phyloP scores from a whole-genome alignment of 108 stramenopile genomes.

The Aureococcus anophagefferens region DNA sequence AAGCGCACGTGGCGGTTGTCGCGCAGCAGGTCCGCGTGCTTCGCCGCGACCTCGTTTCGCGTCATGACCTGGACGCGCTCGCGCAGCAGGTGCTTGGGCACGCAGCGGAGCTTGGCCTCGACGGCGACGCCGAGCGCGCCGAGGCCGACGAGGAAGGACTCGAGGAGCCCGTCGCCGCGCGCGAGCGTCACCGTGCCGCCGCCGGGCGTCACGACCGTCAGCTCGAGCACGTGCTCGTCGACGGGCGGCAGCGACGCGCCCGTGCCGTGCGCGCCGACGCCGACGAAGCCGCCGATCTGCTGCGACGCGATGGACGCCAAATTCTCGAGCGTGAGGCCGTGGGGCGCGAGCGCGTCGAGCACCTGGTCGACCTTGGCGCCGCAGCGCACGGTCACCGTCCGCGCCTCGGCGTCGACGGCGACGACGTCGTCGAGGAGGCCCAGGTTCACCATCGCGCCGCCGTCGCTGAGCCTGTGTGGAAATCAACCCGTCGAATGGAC shows the following conservation, averaged over 20 bases:
- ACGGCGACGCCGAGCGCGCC: slow-evolving; percentile 90
- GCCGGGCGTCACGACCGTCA: slow-evolving; percentile 83
- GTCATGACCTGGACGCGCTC: slow-evolving; percentile 81
- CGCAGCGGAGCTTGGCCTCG: slow-evolving; percentile 53
- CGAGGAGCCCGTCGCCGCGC: slow-evolving; percentile 13
- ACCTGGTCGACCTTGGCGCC: slow-evolving; percentile 79
- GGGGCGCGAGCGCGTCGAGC: slow-evolving; percentile 25
- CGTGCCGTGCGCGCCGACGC: slow-evolving; percentile 93
- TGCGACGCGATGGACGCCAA: slow-evolving; percentile 92
- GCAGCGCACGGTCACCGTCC: slow-evolving; percentile 80
- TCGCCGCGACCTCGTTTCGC: slow-evolving; percentile 51
- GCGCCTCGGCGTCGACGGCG: slow-evolving; percentile 54
- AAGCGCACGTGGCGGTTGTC: slow-evolving; percentile 84
- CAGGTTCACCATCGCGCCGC: slow-evolving; percentile 63
- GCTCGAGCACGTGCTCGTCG: slow-evolving; percentile 75
- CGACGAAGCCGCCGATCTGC: slow-evolving; percentile 87
- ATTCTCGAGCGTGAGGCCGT: slow-evolving; percentile 83
- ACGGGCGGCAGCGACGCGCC: slow-evolving; percentile 81
- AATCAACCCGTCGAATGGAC: no score
- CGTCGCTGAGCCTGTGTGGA: no score
- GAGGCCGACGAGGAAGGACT: slow-evolving; percentile 49
- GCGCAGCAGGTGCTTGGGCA: slow-evolving; percentile 75
- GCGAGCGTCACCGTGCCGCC: slow-evolving; percentile 60
- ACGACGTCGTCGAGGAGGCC: slow-evolving; percentile 72
- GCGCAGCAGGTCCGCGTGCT: slow-evolving; percentile 40